Evolutionary conservation across 2,329 filamentous ascomycete genomes (phyloP).

Genomic region (Nannizziopsis arthrosporioides): DNA sequence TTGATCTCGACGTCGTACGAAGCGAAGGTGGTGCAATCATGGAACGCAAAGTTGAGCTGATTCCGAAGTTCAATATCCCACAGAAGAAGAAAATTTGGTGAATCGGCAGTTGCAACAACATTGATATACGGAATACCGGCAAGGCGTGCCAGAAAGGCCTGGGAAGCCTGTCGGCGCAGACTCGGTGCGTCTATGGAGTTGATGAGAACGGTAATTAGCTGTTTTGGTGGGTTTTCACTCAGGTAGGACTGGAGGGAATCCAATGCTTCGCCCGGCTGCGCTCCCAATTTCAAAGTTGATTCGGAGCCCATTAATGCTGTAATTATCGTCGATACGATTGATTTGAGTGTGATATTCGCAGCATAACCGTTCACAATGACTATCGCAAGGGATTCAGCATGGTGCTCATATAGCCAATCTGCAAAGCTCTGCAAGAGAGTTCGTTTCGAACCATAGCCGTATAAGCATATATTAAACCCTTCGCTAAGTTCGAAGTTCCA

Average conservation of each 20-base stretch:
- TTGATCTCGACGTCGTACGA: constrained; percentile 64
- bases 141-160: constrained; percentile 63
- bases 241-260: constrained; percentile 55
- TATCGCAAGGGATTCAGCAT: constrained; percentile 41
- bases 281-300: constrained; percentile 42
- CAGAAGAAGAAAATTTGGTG: constrained; percentile 72
- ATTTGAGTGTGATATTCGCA: constrained; percentile 35
- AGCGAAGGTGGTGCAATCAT: constrained; percentile 85
- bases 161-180: constrained; percentile 58
- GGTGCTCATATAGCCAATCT: constrained; percentile 48
- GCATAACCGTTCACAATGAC: constrained; percentile 78
- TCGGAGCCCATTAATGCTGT: constrained; percentile 43
- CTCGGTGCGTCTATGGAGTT: constrained; percentile 76
- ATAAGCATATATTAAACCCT: constrained; percentile 79
- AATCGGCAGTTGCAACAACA: constrained; percentile 72
- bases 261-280: constrained; percentile 57
- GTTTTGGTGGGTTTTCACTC: constrained; percentile 32
- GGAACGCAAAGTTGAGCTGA: constrained; percentile 75
- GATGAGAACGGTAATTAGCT: constrained; percentile 56
- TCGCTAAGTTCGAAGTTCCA: constrained; percentile 85
- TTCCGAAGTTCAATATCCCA: constrained; percentile 83
- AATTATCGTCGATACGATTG: constrained; percentile 49
- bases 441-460: constrained; percentile 85
- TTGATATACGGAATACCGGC: constrained; percentile 60
- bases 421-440: constrained; percentile 64